Base-by-base conservation (phyloP, 1,139 yeast genomes). In the Debaryomyces sp. region DNA sequence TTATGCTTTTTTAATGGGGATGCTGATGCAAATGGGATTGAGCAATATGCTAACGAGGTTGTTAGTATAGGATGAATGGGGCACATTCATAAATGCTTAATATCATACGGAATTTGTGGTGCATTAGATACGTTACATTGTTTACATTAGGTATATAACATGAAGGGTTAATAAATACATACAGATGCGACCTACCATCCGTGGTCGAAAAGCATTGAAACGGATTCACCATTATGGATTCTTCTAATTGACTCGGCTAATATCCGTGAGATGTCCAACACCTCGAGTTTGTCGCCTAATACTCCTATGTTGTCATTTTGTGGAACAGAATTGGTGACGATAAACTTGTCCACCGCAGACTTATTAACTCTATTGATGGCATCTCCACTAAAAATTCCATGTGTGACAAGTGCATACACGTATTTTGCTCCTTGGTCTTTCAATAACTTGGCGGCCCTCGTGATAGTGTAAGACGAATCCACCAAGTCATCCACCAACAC, bases 221-320 rank as follows among this genome's bases (percentile, higher is more conserved):
- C 96, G 26, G 94, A 84, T 73, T 94, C 99, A 56, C 99, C 99
- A 59, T 94, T 94, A 68, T 94, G 97, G 43, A 94, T 92, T 66
- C 99, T 78, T 67, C 99, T 79, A 44, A 94, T 90, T 2, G 98
- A 94, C 66, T 94, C 99, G 13, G 96, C 97, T 61, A 94, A 86
- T 15, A 92, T 83, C 50, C 89, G 75, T 6, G 96, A 85, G 12
- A 94, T 94, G 61, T 95, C 99, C 60, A 94, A 74, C 7, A 92
- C 92, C 59, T 88, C 96, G 43, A 90, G 72, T 62, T 80, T 79
- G 48, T 81, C 83, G 5, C 78, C 77, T 48, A 89, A 82, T n/a
- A 80, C 70, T n/a, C 59, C 65, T 5, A 68, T 66, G 62, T 85
- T 81, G 33, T 78, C 81, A 6, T 74, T 75, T 67, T 92, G 98